Conservation (phyloP, 306 rosid genomes). For the Lathyrus tuberosus region DNA sequence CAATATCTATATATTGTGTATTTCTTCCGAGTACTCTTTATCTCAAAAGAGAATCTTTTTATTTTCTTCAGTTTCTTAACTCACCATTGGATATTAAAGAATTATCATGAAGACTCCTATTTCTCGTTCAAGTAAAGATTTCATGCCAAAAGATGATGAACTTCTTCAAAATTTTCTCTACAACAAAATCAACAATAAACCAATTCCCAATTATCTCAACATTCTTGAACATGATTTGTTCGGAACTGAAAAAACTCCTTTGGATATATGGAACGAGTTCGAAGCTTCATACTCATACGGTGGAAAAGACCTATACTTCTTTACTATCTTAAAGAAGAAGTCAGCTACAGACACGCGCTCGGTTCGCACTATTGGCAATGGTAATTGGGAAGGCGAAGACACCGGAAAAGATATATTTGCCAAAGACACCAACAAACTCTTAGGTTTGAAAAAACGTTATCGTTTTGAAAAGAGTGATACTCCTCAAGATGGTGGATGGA, state of each 20-base stretch:
- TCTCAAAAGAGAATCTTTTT: too few species aligned
- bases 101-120: neutral
- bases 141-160: conserved; percentile 9
- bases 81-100: too few species aligned
- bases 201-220: neutral
- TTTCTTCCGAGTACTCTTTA: too few species aligned
- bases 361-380: conserved; percentile 29
- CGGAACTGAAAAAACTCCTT: neutral
- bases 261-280: conserved; percentile 36
- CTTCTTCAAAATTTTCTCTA: conserved; percentile 5
- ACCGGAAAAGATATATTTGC: neutral
- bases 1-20: too few species aligned
- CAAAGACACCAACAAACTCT: neutral
- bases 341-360: neutral
- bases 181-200: conserved; percentile 7
- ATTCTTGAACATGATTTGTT: conserved; percentile 28
- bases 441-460: conserved; percentile 6
- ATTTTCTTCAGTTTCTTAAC: too few species aligned
- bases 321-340: conserved; percentile 8
- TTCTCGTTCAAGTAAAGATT: neutral
- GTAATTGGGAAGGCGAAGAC: conserved; percentile 38
- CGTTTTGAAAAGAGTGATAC: conserved; percentile 36
- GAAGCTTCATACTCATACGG: neutral
- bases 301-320: conserved; percentile 28
- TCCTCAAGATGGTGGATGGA: conserved; percentile 9